phyloP scores from a whole-genome alignment of 164 flowering plant species.

The Vitis riparia region DNA sequence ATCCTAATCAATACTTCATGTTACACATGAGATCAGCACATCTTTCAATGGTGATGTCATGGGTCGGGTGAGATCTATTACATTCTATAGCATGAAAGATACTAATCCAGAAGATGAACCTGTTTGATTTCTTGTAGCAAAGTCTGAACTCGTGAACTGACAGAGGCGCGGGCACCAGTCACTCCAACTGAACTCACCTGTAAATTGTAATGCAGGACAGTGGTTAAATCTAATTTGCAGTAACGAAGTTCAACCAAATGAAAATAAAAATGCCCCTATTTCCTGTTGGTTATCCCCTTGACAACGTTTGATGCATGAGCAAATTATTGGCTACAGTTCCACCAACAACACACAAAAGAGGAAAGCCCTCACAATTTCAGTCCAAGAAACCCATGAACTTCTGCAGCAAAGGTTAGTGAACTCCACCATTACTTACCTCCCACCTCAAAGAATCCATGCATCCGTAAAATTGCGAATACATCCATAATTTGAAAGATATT shows the following conservation, averaged over 20 bases:
- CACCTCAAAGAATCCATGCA: too few species aligned
- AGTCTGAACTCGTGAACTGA: conserved; percentile 49
- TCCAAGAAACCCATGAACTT: too few species aligned
- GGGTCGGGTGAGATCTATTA: not conserved
- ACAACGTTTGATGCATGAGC: too few species aligned
- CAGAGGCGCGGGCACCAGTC: conserved; percentile 83
- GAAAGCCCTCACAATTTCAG: too few species aligned
- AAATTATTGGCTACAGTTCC: too few species aligned
- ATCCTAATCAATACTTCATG: not conserved
- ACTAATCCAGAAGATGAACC: conserved; percentile 36
- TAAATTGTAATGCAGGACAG: conserved; percentile 1
- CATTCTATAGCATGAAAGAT: not conserved
- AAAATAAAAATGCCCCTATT: not conserved
- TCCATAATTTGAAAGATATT: too few species aligned
- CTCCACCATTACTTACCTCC: too few species aligned
- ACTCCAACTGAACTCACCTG: conserved; percentile 91
- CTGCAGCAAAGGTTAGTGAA: too few species aligned
- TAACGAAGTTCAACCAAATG: not conserved
- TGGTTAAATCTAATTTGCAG: not conserved
- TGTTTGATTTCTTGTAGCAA: conserved; percentile 77
- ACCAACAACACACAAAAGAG: too few species aligned
- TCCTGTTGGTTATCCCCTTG: not conserved
- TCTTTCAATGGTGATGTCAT: not conserved
- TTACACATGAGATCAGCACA: not conserved
- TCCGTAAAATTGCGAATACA: not conserved